Percentiles rank a stretch among this genome's conserved stretches.
Evolutionary conservation across 192 early-diverging fungal genomes (phyloP).

Genomic region (Umbelopsis sp.): DNA sequence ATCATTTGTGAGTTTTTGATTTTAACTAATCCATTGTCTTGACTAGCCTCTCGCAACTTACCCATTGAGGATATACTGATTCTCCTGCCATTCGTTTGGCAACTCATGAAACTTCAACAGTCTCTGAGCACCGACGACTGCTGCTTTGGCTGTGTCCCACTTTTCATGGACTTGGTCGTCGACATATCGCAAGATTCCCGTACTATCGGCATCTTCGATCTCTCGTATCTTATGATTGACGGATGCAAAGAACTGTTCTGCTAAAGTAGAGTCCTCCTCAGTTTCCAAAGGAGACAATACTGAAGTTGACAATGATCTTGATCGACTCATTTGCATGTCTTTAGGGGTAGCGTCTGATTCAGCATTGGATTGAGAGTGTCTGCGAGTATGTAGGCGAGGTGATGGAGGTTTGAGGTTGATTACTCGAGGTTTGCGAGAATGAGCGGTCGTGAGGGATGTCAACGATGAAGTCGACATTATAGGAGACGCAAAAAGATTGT

Average conservation of each 20-base stretch:
- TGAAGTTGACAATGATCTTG: slow-evolving; percentile 2
- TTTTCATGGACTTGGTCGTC: slow-evolving; percentile 57
- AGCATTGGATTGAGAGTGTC: slow-evolving; percentile 18
- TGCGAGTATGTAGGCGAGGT: slow-evolving; percentile 10
- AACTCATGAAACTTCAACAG: slow-evolving; percentile 60
- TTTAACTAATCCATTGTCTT: neutral
- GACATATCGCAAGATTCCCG: slow-evolving; percentile 56
- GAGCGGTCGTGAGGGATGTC: slow-evolving; percentile 3
- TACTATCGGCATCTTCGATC: slow-evolving; percentile 55
- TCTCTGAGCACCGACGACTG: slow-evolving; percentile 55
- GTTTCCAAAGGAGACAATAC: slow-evolving; percentile 22
- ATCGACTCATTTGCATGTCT: neutral
- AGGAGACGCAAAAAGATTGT: neutral
- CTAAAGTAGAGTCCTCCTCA: slow-evolving; percentile 34
- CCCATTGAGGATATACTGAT: slow-evolving; percentile 57
- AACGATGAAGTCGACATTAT: slow-evolving; percentile 14
- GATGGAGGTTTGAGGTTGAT: slow-evolving; percentile 8
- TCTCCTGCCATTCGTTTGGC: slow-evolving; percentile 66
- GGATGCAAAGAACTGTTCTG: slow-evolving; percentile 38
- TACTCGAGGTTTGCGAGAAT: slow-evolving; percentile 3
- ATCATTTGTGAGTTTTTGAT: too few relatives aligned
- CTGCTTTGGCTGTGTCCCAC: slow-evolving; percentile 54
- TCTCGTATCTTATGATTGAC: slow-evolving; percentile 36
- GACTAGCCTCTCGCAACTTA: slow-evolving; percentile 23
- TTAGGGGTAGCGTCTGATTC: neutral